Evolutionary conservation across 495 filamentous ascomycete species (phyloP), one percentile per base, ranked within the genome.

Genomic region (Pyrenopolyporus hunteri): DNA sequence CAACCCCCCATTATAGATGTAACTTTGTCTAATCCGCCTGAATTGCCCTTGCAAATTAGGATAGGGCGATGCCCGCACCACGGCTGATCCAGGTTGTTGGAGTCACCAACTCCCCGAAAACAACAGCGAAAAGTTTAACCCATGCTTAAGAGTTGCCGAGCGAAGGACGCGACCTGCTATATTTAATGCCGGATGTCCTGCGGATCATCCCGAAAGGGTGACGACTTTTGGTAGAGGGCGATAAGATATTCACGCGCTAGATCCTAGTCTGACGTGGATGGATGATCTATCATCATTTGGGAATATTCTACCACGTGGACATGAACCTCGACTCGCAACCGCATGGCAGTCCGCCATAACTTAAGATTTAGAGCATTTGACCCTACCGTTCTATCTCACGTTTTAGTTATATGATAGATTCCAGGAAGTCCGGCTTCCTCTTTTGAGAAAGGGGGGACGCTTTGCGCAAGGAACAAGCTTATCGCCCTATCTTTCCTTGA

Each of bases 51-150:
- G 51, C 57, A 22, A 60, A 60, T 42, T 28, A 32, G 23, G 31
- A 48, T n/a, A 46, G 29, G n/a, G 10, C 31, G 32, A 51, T 42
- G 28, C 37, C 51, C 45, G 19, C 51, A 49, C 45, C 56, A 48
- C 44, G 50, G 55, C 62, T 42, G 62, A 64, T 64, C 63, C 56
- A 32, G 44, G 56, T 45, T 42, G 37, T 66, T 66, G 63, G 63
- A 26, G 63, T 52, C 51, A 33, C 39, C 29, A 48, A 37, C 16
- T 8, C 52, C 4, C 39, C 51, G 39, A 40, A 43, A 45, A 31
- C 57, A 23, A 23, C 32, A 40, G 10, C 33, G 17, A n/a, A n/a
- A 32, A 6, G 14, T 32, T 32, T 1, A 51, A 59, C 37, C 42
- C 37, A 35, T 36, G 46, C 19, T 26, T 20, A 17, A 47, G 10